These are phyloP conservation scores for Trichoderma erinaceum DNA, from an alignment of 495 filamentous ascomycete species.

Conservation along the genomic window DNA sequence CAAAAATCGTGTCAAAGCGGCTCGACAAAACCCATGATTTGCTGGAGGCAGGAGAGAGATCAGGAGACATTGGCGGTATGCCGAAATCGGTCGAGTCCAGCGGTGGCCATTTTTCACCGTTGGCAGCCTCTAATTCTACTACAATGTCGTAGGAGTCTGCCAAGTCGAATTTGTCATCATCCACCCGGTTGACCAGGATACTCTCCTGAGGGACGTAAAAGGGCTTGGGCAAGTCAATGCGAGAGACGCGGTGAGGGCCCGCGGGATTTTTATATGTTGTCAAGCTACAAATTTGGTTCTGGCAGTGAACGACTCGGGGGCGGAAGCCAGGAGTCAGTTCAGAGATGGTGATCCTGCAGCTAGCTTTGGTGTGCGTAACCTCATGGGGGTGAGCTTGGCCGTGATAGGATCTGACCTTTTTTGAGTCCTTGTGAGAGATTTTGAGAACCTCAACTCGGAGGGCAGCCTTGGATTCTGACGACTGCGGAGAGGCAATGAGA, in stretches of 20 bases:
- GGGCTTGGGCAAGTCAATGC: slow-evolving; percentile 38
- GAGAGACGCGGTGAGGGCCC: slow-evolving; percentile 34
- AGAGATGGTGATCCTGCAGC: slow-evolving; percentile 40
- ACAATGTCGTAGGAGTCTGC: slow-evolving; percentile 40
- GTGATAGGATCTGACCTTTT: slow-evolving; percentile 34
- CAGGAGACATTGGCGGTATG: slow-evolving; percentile 24
- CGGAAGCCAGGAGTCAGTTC: slow-evolving; percentile 22
- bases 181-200: slow-evolving; percentile 39
- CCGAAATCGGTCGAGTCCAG: slow-evolving; percentile 30
- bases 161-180: slow-evolving; percentile 36
- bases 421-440: slow-evolving; percentile 40
- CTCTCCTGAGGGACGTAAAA: slow-evolving; percentile 43
- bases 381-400: slow-evolving; percentile 30
- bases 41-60: slow-evolving; percentile 21
- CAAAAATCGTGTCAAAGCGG: slow-evolving; percentile 34
- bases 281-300: slow-evolving; percentile 43
- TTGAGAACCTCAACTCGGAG: slow-evolving; percentile 44
- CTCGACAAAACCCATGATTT: slow-evolving; percentile 37
- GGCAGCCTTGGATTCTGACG: slow-evolving; percentile 24
- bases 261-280: slow-evolving; percentile 40
- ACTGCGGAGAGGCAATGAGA: slow-evolving; percentile 21
- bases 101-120: slow-evolving; percentile 45
- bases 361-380: slow-evolving; percentile 32
- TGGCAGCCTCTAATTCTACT: slow-evolving; percentile 42
- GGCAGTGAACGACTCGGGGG: slow-evolving; percentile 33